Percentiles rank a stretch among this genome's conserved stretches.
These are phyloP conservation scores for Hirsutella rhossiliensis DNA, from an alignment of 2,329 filamentous ascomycete genomes.

Conservation along the genomic window DNA sequence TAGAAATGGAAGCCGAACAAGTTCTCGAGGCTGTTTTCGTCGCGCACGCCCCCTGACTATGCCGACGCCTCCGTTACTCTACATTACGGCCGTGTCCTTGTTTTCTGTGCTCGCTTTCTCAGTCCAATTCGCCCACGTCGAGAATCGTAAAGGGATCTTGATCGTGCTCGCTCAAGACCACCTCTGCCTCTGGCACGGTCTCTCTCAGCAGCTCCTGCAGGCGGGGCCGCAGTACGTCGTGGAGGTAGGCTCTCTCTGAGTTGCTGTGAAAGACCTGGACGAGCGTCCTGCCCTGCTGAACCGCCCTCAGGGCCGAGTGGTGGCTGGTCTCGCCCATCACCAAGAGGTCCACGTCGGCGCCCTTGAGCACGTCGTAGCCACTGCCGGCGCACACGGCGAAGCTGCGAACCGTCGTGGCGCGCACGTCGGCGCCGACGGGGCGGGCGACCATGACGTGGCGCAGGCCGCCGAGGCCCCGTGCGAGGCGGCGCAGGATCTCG, in stretches of 20 bases:
- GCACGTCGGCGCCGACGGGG: conserved; percentile 33
- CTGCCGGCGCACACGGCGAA: conserved; percentile 87
- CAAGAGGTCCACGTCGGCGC: conserved; percentile 61
- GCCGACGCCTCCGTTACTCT: neutral
- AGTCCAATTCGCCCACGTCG: conserved; percentile 27
- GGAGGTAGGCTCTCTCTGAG: conserved; percentile 75
- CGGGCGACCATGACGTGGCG: conserved; percentile 36
- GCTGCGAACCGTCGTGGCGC: conserved; percentile 39
- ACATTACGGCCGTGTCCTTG: neutral
- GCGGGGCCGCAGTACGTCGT: conserved; percentile 54
- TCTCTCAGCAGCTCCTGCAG: conserved; percentile 46
- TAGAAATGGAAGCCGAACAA: neutral
- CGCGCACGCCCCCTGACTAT: neutral
- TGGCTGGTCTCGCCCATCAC: conserved; percentile 92
- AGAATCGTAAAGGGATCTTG: conserved; percentile 81
- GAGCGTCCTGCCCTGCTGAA: conserved; percentile 71
- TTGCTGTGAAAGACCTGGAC: conserved; percentile 88
- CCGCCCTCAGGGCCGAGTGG: conserved; percentile 78
- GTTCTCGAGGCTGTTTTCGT: neutral
- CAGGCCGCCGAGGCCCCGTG: conserved; percentile 56
- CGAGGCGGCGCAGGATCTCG: conserved; percentile 39
- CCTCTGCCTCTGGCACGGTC: conserved; percentile 38
- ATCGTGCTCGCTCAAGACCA: conserved; percentile 69
- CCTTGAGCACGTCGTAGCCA: conserved; percentile 64
- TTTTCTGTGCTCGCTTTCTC: neutral